Evolutionary conservation across 192 early-diverging fungal genomes (phyloP), one percentile per base, ranked within the genome.

Genomic region (Linnemannia elongata): DNA sequence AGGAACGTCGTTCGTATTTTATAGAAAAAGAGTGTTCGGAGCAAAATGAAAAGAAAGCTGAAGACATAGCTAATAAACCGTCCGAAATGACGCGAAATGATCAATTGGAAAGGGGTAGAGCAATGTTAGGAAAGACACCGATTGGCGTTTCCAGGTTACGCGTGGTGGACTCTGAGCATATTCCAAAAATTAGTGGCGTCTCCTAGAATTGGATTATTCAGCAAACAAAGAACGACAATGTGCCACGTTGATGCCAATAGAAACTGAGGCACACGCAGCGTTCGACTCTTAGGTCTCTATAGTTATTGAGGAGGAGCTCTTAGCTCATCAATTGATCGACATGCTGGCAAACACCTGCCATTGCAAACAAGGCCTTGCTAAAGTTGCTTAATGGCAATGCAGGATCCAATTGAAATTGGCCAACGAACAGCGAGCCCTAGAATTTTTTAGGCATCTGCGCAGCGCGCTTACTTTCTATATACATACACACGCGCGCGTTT

Each of bases 241-340:
- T 66, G 60, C 60, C 60, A 66, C 60, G 60, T 66, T 66, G 60
- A 66, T 9, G n/a, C 60, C 60, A 66, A 15, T 66, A 27, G 60
- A 66, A 52, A 12, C 2, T 1, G 5, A 15, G 10, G 60, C 27
- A 33, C 49, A 66, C 30, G 60, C 60, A 66, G 12, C 24, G 30
- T 33, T 66, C 30, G 12, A 66, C 60, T 15, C n/a, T 33, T 6
- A 12, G 27, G 24, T 33, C 7, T 13, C 27, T 66, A 66, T 33
- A 27, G 9, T 33, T 66, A 13, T 66, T 2, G n/a, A 30, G 30
- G 24, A 60, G n/a, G 1, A 8, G n/a, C 2, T 1, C 3, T 24
- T n/a, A 24, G n/a, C 9, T n/a, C 24, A 60, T 33, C 9, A 57
- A 66, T 33, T 63, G 10, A 30, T 13, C 60, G 27, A 30, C 30